These are phyloP conservation scores for Diphasiastrum complanatum DNA, from an alignment of 83 land plant genomes.

Conservation along the genomic window DNA sequence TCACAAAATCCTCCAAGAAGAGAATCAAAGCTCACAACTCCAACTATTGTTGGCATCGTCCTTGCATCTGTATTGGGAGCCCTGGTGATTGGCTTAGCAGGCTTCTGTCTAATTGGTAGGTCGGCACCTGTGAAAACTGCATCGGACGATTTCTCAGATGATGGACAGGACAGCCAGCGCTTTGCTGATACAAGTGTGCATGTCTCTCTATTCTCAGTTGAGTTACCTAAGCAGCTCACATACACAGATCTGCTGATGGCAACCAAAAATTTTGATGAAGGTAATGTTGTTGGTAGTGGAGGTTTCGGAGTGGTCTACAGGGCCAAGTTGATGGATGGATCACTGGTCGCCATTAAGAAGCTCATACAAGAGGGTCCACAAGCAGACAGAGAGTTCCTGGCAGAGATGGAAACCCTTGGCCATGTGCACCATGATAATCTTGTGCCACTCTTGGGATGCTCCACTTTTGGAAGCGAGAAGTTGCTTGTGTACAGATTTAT, in stretches of 20 bases:
- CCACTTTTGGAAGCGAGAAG: slow-evolving; percentile 5
- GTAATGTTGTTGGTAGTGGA: no score
- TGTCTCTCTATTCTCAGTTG: slow-evolving; percentile 10
- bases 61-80: slow-evolving; percentile 4
- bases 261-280: no score
- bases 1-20: no score
- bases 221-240: no score
- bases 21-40: background rate
- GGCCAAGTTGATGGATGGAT: slow-evolving; percentile 8
- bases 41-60: slow-evolving; percentile 12
- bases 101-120: slow-evolving; percentile 10
- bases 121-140: background rate
- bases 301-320: slow-evolving; percentile 13
- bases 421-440: no score
- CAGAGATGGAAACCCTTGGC: no score
- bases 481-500: slow-evolving; percentile 14
- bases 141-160: background rate
- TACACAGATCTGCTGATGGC: no score
- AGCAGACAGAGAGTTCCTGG: slow-evolving; percentile 10
- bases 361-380: slow-evolving; percentile 17
- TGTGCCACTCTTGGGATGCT: slow-evolving; percentile 10
- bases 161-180: background rate
- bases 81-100: background rate
- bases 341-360: slow-evolving; percentile 9
- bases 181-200: slow-evolving; percentile 9